Evolutionary conservation across 2,329 filamentous ascomycete genomes (phyloP), one percentile per base, ranked within the genome.

Genomic region (Chaetomium sp.): DNA sequence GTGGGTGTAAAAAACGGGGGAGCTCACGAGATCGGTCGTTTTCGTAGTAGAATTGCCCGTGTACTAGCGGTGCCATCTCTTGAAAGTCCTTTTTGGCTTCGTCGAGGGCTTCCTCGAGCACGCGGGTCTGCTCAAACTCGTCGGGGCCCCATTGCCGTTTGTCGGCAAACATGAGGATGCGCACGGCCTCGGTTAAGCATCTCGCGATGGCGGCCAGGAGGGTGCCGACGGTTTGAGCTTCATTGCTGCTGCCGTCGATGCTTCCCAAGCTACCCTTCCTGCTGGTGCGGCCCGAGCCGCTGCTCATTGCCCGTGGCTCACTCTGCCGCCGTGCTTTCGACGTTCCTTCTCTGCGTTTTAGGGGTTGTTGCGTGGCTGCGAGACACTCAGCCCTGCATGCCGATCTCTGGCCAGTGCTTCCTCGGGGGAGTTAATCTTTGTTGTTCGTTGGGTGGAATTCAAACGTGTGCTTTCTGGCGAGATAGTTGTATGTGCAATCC

Each of bases 51-150:
- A 81, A 78, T 70, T 82, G 80, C 33, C 84, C 84, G 68, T 85
- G 83, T 61, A 87, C 80, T 51, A 87, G 76, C 55, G 78, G 78
- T 25, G 80, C 80, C 65, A 87, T 77, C 71, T 84, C 81, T 75
- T 87, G 85, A 68, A 87, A 87, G 75, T 87, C 85, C 73, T 80
- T 81, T 75, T 83, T 85, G 63, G 85, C 85, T 69, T 86, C 83
- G 72, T 86, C 83, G 59, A 87, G 78, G n/a, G 80, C 78, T 42
- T 79, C 77, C 70, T 86, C 81, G 61, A 87, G 77, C 57, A 83
- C 80, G 63, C 80, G 82, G 64, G 83, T 74, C 76, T 87, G 85
- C 72, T 87, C 84, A 72, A 85, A 82, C 76, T 87, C 85, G 78
- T 86, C 84, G 25, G 79, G 76, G 0, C 81, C 83, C 85, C 85